Conservation (phyloP, 2,329 filamentous ascomycete genomes). For the Trichoderma cornu-damae region DNA sequence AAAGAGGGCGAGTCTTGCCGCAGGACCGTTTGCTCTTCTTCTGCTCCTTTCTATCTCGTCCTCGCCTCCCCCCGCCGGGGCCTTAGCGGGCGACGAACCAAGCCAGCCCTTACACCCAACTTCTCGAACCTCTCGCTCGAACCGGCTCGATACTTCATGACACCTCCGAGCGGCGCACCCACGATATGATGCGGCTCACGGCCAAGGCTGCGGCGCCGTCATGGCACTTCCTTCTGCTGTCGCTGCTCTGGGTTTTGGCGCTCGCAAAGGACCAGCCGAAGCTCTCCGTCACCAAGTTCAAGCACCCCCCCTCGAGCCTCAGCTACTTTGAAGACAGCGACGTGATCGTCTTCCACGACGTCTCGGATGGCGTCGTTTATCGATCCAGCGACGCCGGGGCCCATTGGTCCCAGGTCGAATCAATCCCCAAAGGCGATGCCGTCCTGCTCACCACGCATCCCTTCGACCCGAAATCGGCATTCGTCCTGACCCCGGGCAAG, state of each 20-base stretch:
- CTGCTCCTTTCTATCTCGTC: not conserved
- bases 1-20: not conserved
- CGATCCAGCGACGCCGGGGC: conserved; percentile 77
- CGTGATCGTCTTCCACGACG: conserved; percentile 69
- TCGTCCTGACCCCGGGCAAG: conserved; percentile 64
- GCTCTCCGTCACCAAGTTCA: conserved; percentile 61
- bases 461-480: conserved; percentile 72
- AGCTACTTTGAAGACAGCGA: conserved; percentile 92
- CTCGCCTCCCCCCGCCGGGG: no score
- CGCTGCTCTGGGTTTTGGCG: conserved; percentile 37
- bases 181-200: conserved; percentile 52
- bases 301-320: conserved; percentile 61
- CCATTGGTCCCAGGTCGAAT: conserved; percentile 64
- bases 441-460: conserved; percentile 68
- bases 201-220: conserved; percentile 44
- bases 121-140: not conserved
- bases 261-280: conserved; percentile 60
- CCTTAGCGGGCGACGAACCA: not conserved
- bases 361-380: conserved; percentile 59
- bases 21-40: not conserved
- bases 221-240: conserved; percentile 49
- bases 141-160: conserved; percentile 39
- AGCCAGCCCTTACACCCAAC: not conserved
- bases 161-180: conserved; percentile 28
- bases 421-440: conserved; percentile 58